Conservation (phyloP, 208 protist genomes). For the Leishmania braziliensis region DNA sequence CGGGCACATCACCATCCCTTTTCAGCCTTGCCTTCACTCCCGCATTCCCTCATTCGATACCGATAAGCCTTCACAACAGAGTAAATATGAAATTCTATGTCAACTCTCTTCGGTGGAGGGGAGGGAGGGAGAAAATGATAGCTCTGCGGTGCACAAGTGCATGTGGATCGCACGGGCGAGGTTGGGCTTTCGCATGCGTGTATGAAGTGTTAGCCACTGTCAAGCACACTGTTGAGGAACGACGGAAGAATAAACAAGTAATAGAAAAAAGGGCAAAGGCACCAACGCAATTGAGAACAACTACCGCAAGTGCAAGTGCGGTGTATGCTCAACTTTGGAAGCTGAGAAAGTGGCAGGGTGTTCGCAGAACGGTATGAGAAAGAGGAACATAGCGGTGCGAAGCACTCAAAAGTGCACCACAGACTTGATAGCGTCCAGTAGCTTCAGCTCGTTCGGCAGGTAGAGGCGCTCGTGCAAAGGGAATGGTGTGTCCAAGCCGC, state of each 20-base stretch:
- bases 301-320: background rate
- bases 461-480: conserved; percentile 96
- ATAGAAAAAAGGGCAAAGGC: background rate
- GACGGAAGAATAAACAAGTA: background rate
- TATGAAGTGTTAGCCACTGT: background rate
- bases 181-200: background rate
- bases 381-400: background rate
- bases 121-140: background rate
- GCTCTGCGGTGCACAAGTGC: background rate
- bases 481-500: conserved; percentile 96
- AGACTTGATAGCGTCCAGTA: conserved; percentile 70
- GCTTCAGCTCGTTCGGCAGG: conserved; percentile 94
- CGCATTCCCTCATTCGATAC: background rate
- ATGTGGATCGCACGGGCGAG: background rate
- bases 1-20: background rate
- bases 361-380: background rate
- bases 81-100: background rate
- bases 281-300: background rate
- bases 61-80: background rate
- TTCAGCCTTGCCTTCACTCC: background rate
- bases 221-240: background rate
- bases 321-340: background rate
- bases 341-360: background rate
- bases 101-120: background rate
- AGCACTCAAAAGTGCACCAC: conserved; percentile 44